Base-by-base conservation (phyloP, 495 filamentous ascomycete species). In the Elasticomyces elasticus region DNA sequence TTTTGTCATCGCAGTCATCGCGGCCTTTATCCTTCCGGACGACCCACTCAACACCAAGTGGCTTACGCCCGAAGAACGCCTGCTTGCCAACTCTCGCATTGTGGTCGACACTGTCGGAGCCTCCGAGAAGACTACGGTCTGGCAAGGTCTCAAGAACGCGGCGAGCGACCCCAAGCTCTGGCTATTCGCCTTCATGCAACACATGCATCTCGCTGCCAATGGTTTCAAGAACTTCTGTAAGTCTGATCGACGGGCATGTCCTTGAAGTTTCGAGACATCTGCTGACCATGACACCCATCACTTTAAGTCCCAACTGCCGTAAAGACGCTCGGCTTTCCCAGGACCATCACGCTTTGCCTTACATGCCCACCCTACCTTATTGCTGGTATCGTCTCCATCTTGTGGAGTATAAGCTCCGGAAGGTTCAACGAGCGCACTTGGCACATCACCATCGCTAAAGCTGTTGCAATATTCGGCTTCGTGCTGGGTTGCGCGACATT, bases 301-400 rank as follows among this genome's bases (percentile, higher is more conserved):
- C n/a, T n/a, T n/a, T n/a, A n/a, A n/a, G n/a, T 79, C 69, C 78
- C 78, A 0, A 78, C 71, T 22, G 75, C 79, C 43, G 70, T 79
- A 10, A 63, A 71, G 48, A 77, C 72, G 0, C 67, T 81, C 0
- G 77, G 76, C 2, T 79, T 74, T 56, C 70, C 67, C 44, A 66
- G 54, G 23, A 78, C 74, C 30, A 61, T 75, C 12, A 79, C 78
- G 0, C 67, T 80, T 12, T 72, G 74, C 20, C 67, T 79, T 28
- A 79, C 76, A 0, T 74, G 62, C 23, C 78, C 78, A 12, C 75
- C 76, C 10, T 79, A 73, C 52, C 49, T 75, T 3, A 67, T 74
- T 12, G 60, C 66, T 1, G 76, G 76, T 33, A 65, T 71, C 25
- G 66, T 73, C 22, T 65, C 70, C 23, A 69, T 78, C 40, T 67